Conservation (phyloP, 2,329 filamentous ascomycete genomes). For the Trichoderma koningiopsis region DNA sequence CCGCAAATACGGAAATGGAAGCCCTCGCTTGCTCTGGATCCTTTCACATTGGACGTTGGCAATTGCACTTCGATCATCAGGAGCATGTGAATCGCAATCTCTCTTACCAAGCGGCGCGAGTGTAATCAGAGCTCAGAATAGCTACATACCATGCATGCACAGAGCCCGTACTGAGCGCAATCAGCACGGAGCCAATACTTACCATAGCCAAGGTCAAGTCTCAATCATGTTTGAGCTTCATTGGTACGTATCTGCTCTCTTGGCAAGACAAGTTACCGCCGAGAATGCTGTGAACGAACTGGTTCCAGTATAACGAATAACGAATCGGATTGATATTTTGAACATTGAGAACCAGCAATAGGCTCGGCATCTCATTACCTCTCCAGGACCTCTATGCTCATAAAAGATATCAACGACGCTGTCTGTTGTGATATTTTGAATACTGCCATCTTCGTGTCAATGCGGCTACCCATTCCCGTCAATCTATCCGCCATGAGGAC, state of each 20-base stretch:
- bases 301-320: not conserved
- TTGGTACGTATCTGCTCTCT: not conserved
- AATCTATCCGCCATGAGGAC: not conserved
- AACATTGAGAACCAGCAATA: not conserved
- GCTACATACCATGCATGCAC: not conserved
- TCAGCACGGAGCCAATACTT: not conserved
- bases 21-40: not conserved
- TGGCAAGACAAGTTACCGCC: not conserved
- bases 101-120: not conserved
- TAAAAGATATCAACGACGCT: not conserved
- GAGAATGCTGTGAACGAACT: not conserved
- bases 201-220: not conserved
- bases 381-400: not conserved
- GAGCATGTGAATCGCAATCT: slow-evolving; percentile 1
- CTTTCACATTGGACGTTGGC: not conserved
- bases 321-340: not conserved
- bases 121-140: not conserved
- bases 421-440: not conserved
- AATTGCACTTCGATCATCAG: not conserved
- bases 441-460: not conserved
- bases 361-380: not conserved
- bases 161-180: not conserved
- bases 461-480: not conserved
- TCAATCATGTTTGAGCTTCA: not conserved
- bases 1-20: not conserved